Base-by-base conservation (phyloP, 257 asterid genomes). In the Gentiana straminea region DNA sequence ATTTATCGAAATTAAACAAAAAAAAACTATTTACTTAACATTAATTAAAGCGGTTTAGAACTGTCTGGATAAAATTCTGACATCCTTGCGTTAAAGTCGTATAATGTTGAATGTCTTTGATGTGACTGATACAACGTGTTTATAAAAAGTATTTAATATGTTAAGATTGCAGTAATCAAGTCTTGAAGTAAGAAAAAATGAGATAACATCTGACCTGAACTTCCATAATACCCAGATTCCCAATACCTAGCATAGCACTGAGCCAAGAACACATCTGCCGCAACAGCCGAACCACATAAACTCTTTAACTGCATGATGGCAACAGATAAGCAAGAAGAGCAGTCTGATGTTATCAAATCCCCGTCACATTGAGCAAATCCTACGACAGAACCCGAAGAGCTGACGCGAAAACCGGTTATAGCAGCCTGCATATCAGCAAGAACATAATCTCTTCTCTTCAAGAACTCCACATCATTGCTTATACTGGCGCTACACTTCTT, bases 401-500 rank as follows among this genome's bases (percentile, higher is more conserved):
- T 71, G 5, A 84, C 84, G 36, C 84, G 57, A 68, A 78, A 89
- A 38, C 83, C 87, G 0, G 13, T 55, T 13, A 79, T 79, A 15
- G 63, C 78, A 41, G 46, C 46, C 46, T 41, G 46, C 63, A 88
- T 36, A 4, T 76, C 75, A 1, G 62, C 74, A 2, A 89, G 77
- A 55, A 89, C 84, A 2, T 56, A 71, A 33, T 86, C 95, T 38
- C 94, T 81, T 52, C 77, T 75, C 65, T 73, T 63, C 60, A 72
- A 38, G 32, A 86, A 74, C 60, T 86, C 97, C 0, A 3, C 72
- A 33, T 75, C 94, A 8, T 51, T 68, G 2, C 78, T 56, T 2
- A 33, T 61, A 13, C 70, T 68, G 33, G 47, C 51, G 37, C 94
- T 69, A 55, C 97, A 89, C 65, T 64, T 78, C 61, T 68, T 67